Evolutionary conservation across 2,329 filamentous ascomycete species (phyloP).

Genomic region (Colletotrichum orchidophilum): DNA sequence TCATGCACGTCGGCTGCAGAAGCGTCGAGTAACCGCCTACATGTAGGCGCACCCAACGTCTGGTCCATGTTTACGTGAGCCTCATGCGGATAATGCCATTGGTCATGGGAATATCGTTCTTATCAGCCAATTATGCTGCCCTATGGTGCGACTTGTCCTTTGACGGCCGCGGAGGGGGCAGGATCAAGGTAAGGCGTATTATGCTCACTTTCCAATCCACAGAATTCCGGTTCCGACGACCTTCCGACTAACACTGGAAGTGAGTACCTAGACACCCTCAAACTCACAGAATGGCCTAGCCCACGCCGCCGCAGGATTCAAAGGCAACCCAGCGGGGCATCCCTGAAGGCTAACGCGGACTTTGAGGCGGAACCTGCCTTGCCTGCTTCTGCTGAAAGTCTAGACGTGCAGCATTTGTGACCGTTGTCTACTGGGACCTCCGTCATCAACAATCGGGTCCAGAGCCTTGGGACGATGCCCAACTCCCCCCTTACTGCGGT

Average conservation of each 20-base stretch:
- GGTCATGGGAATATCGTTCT: background rate
- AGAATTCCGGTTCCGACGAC: background rate
- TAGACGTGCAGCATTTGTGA: constrained; percentile 16
- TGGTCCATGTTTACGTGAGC: background rate
- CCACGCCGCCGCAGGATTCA: constrained; percentile 1
- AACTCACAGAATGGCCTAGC: constrained; percentile 8
- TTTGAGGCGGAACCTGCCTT: constrained; percentile 23
- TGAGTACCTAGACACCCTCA: background rate
- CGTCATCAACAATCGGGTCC: constrained; percentile 4
- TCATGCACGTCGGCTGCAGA: constrained; percentile 25
- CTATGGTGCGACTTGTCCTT: constrained; percentile 4
- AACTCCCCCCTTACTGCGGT: background rate
- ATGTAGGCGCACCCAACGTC: background rate
- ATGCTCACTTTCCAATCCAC: background rate
- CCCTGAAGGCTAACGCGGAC: background rate
- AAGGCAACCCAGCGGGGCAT: constrained; percentile 18
- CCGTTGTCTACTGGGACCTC: background rate
- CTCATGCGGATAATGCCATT: constrained; percentile 8
- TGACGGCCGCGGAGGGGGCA: constrained; percentile 1
- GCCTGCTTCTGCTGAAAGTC: constrained; percentile 26
- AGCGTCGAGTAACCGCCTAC: background rate
- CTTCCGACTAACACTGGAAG: background rate
- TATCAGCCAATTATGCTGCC: background rate
- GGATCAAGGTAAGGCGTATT: constrained; percentile 3
- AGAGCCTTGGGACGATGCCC: constrained; percentile 11